Conservation (phyloP, 2,329 filamentous ascomycete species). For the Stagonosporopsis vannaccii region DNA sequence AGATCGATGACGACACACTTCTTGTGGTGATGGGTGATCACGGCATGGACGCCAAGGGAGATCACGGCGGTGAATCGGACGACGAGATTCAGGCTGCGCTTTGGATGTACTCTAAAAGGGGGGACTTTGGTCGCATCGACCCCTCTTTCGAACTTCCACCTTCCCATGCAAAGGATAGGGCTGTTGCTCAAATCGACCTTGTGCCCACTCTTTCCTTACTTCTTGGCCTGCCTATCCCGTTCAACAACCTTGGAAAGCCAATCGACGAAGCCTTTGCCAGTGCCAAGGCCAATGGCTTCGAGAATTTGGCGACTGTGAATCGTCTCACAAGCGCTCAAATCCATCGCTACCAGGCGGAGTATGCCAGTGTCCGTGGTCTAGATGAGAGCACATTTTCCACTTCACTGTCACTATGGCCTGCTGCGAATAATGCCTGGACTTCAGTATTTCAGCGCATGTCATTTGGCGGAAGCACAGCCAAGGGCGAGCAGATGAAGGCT, state of each 20-base stretch:
- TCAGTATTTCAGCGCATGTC: slow-evolving; percentile 34
- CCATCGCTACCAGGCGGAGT: slow-evolving; percentile 85
- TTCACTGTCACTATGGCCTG: slow-evolving; percentile 65
- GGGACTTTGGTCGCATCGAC: slow-evolving; percentile 79
- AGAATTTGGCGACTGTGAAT: slow-evolving; percentile 78
- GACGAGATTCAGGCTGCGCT: slow-evolving; percentile 93
- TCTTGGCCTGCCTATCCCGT: slow-evolving; percentile 90
- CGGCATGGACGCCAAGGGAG: slow-evolving; percentile 96
- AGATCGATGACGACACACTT: slow-evolving; percentile 83
- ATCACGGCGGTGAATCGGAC: slow-evolving; percentile 97
- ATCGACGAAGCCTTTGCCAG: slow-evolving; percentile 94
- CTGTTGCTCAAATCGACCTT: slow-evolving; percentile 88
- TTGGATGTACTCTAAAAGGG: slow-evolving; percentile 97
- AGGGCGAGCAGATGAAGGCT: slow-evolving; percentile 50
- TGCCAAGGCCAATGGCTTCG: slow-evolving; percentile 71
- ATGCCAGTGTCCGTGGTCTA: slow-evolving; percentile 75
- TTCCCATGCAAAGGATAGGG: slow-evolving; percentile 76
- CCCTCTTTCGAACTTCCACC: slow-evolving; percentile 65
- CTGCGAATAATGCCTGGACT: slow-evolving; percentile 64
- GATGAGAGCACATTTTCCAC: slow-evolving; percentile 66
- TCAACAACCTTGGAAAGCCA: slow-evolving; percentile 90
- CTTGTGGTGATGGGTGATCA: slow-evolving; percentile 99
- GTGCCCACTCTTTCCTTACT: slow-evolving; percentile 90
- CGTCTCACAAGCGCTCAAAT: slow-evolving; percentile 84
- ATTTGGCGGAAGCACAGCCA: slow-evolving; percentile 48